A percentile compares a stretch with the other conserved stretches of the same genome.
These are phyloP conservation scores for Hypoxylon lenormandii DNA, from an alignment of 495 filamentous ascomycete species.

Conservation along the genomic window DNA sequence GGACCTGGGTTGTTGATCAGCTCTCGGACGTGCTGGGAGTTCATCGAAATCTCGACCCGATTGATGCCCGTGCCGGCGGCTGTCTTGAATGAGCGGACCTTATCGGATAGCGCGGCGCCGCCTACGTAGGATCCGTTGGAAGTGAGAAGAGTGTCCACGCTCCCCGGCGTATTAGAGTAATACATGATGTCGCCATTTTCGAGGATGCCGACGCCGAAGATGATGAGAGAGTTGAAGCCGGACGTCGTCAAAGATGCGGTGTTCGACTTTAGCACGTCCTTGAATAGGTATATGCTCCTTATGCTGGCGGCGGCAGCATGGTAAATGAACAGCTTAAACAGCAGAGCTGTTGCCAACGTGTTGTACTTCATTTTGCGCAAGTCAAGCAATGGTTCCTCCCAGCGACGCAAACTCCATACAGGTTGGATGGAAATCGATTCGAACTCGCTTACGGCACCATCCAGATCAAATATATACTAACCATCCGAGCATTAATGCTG, in stretches of 20 bases:
- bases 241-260: slow-evolving; percentile 53
- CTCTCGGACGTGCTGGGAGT: slow-evolving; percentile 54
- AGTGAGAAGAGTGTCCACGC: slow-evolving; percentile 51
- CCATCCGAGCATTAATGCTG: neutral
- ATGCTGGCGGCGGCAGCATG: slow-evolving; percentile 44
- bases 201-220: slow-evolving; percentile 59
- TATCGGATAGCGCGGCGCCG: slow-evolving; percentile 53
- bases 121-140: slow-evolving; percentile 55
- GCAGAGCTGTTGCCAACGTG: slow-evolving; percentile 32
- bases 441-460: neutral
- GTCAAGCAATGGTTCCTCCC: neutral
- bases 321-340: slow-evolving; percentile 46
- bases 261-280: slow-evolving; percentile 60
- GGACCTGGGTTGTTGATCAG: slow-evolving; percentile 54
- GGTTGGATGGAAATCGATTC: neutral
- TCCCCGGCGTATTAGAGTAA: slow-evolving; percentile 61
- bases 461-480: neutral
- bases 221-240: slow-evolving; percentile 58
- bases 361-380: slow-evolving; percentile 27
- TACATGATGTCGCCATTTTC: slow-evolving; percentile 60
- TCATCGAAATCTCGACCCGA: slow-evolving; percentile 59
- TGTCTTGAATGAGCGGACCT: slow-evolving; percentile 58
- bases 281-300: slow-evolving; percentile 58
- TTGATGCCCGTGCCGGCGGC: slow-evolving; percentile 46
- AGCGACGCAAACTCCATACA: neutral